These are phyloP conservation scores for Penicillium antarcticum DNA, from an alignment of 495 filamentous ascomycete species.

Conservation along the genomic window DNA sequence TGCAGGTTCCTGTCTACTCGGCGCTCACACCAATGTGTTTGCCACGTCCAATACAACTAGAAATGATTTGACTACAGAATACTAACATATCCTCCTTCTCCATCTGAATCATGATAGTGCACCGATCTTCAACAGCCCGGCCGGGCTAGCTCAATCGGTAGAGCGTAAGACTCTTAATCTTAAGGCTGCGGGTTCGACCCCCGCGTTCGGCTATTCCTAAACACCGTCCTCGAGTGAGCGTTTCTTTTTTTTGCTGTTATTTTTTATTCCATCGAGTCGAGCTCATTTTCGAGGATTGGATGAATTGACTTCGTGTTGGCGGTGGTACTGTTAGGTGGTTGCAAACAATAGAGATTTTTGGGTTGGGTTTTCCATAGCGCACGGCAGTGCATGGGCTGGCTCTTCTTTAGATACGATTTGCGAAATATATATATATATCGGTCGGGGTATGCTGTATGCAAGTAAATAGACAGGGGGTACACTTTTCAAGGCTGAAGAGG, in stretches of 20 bases:
- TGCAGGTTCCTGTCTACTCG: too few species aligned
- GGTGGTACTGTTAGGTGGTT: too few species aligned
- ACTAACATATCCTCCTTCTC: background rate
- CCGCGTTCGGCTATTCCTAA: slow-evolving; percentile 50
- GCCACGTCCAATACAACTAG: too few species aligned
- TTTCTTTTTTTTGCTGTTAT: slow-evolving; percentile 3
- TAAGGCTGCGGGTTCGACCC: slow-evolving; percentile 58
- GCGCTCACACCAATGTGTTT: too few species aligned
- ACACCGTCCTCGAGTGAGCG: slow-evolving; percentile 14
- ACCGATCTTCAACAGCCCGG: slow-evolving; percentile 9
- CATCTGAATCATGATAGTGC: background rate
- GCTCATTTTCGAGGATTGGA: background rate
- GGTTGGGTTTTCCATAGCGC: too few species aligned
- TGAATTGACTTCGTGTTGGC: background rate
- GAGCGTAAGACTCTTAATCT: slow-evolving; percentile 62
- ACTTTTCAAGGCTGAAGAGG: background rate
- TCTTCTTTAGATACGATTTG: too few species aligned
- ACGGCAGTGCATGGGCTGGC: too few species aligned
- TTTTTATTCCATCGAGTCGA: background rate
- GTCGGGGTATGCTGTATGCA: too few species aligned
- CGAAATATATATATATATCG: too few species aligned
- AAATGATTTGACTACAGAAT: too few species aligned
- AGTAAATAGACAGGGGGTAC: too few species aligned
- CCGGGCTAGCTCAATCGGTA: slow-evolving; percentile 58
- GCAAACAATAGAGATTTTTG: too few species aligned